Base-by-base conservation (phyloP, 1,139 yeast species). In the Candida tunisiensis region DNA sequence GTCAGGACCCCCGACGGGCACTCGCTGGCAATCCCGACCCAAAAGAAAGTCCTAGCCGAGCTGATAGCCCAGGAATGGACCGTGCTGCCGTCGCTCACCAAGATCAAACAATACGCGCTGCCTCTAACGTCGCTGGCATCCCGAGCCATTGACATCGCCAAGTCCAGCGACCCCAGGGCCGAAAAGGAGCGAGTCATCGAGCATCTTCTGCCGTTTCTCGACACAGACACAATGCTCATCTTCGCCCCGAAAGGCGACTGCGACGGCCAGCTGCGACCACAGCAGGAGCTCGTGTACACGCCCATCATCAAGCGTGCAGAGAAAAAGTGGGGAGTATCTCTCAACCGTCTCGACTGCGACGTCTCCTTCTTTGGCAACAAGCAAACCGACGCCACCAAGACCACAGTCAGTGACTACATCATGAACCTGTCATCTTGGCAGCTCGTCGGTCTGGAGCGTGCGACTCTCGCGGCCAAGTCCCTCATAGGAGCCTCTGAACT, bases 21-120 rank as follows among this genome's bases (percentile, higher is more conserved):
- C 45, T 64, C 69, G 9, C 50, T 88, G 32, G 54, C 68, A 2
- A 53, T 91, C 11, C 93, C 94, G 2, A 45, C 51, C 19, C 37
- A 55, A 11, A 75, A 78, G 45, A 33, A 36, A 5, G 51, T 67
- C 14, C 57, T 88, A 37, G 94, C 95, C 0, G 62, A 72, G 39
- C 53, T 85, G 44, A 58, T 91, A 23, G 72, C 72, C 24, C 83
- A 82, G 44, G 99, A 88, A 54, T 91, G 98, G 98, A 63, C 71
- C 29, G 65, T 67, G 28, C 56, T 88, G 33, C 70, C 92, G 1
- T 64, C 66, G 31, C 60, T 75, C 36, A n/a, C n/a, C n/a, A 69
- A 75, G 36, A 68, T 85, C 41, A 79, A 78, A 47, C 75, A 88
- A 18, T 78, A 77, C 45, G 60, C 80, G 15, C 61, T 88, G 27